A percentile compares a stretch with the other conserved stretches of the same genome.
phyloP scores from a whole-genome alignment of 2,329 filamentous ascomycete species.

The Botrytis porri region DNA sequence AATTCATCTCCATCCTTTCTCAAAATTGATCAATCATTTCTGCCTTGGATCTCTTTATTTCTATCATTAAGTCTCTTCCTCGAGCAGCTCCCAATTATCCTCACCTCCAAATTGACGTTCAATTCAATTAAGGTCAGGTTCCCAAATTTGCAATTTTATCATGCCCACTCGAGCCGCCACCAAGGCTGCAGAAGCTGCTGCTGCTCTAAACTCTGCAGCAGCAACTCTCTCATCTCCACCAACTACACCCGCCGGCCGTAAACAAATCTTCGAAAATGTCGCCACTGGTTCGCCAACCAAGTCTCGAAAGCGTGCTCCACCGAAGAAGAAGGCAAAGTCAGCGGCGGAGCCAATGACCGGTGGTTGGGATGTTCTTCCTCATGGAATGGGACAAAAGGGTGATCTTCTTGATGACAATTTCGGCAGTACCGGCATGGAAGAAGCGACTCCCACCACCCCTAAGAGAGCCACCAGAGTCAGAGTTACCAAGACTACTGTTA shows the following conservation, averaged over 20 bases:
- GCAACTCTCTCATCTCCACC: constrained; percentile 15
- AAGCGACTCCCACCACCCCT: not conserved
- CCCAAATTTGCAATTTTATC: not conserved
- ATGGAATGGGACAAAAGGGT: constrained; percentile 49
- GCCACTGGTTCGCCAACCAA: constrained; percentile 5
- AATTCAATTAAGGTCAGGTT: not conserved
- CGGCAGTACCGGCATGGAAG: not conserved
- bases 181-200: constrained; percentile 2
- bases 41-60: not conserved
- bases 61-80: not conserved
- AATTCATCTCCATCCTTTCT: not conserved
- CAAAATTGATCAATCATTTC: not conserved
- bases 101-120: not conserved
- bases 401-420: constrained; percentile 22
- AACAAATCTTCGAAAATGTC: not conserved
- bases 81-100: not conserved
- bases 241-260: not conserved
- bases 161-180: constrained; percentile 17
- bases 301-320: constrained; percentile 20
- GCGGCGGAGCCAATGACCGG: constrained; percentile 23
- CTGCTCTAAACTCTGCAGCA: not conserved
- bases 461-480: not conserved
- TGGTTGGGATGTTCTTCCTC: constrained; percentile 49
- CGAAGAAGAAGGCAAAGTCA: constrained; percentile 18
- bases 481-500: not conserved